Evolutionary conservation across 495 filamentous ascomycete species (phyloP).

Genomic region (Friedmanniomyces simplex): DNA sequence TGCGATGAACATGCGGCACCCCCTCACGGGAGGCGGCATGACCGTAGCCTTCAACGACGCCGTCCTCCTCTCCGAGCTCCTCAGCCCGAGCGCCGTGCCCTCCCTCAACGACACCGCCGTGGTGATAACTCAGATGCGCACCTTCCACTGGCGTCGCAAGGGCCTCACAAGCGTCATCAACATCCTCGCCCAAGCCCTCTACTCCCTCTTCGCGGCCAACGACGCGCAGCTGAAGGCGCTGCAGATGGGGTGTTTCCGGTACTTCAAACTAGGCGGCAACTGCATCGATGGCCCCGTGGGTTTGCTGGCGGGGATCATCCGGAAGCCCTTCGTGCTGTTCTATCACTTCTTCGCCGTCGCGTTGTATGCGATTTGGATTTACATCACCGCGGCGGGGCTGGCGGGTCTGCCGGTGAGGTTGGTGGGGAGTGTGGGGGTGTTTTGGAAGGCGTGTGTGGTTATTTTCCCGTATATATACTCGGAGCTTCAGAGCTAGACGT

Average conservation of each 20-base stretch:
- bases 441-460: constrained; percentile 81
- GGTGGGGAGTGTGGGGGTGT: constrained; percentile 52
- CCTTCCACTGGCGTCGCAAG: constrained; percentile 86
- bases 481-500: constrained; percentile 39
- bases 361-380: constrained; percentile 75
- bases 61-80: constrained; percentile 58
- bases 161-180: constrained; percentile 77
- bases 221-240: constrained; percentile 66
- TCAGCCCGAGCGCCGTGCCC: constrained; percentile 56
- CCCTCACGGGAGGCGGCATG: constrained; percentile 90
- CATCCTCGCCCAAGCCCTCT: constrained; percentile 87
- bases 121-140: constrained; percentile 57
- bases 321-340: constrained; percentile 66
- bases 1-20: constrained; percentile 95
- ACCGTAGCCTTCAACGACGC: constrained; percentile 89
- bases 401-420: constrained; percentile 51
- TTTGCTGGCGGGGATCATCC: constrained; percentile 73
- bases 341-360: constrained; percentile 94
- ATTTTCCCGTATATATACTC: constrained; percentile 73
- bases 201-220: constrained; percentile 80
- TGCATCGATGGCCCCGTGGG: constrained; percentile 68
- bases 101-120: constrained; percentile 52
- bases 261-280: constrained; percentile 69
- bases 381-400: constrained; percentile 44
- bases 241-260: constrained; percentile 84